Conservation (phyloP, 192 early-diverging fungal genomes). For the Podila minutissima region DNA sequence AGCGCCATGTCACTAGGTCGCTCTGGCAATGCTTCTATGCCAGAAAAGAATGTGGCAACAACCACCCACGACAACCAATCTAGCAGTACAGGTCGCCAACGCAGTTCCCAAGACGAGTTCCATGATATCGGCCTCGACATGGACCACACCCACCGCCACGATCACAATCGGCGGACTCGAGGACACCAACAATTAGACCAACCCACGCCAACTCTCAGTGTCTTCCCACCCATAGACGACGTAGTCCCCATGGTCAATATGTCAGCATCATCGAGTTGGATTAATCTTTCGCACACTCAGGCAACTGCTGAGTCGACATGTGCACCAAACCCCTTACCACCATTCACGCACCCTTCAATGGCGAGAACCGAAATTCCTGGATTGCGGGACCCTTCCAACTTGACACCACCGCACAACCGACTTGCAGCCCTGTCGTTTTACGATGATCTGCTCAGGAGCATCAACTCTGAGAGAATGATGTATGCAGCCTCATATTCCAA, state of each 20-base stretch:
- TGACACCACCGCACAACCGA: not conserved
- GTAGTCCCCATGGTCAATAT: not conserved
- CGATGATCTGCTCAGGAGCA: conserved; percentile 35
- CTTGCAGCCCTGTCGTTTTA: conserved; percentile 24
- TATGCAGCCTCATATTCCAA: conserved; percentile 14
- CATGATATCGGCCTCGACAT: not conserved
- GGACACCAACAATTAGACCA: not conserved
- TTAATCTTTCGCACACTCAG: not conserved
- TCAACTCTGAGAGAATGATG: conserved; percentile 28
- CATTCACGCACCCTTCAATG: conserved; percentile 2
- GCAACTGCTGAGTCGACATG: not conserved
- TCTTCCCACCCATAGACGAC: no score
- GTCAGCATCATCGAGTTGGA: not conserved
- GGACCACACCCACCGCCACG: not conserved
- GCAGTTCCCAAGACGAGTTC: not conserved
- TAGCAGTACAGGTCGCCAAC: not conserved
- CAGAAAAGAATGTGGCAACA: not conserved
- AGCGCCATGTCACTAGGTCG: not conserved
- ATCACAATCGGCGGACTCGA: not conserved
- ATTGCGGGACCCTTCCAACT: not conserved
- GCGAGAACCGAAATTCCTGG: not conserved
- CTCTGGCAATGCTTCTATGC: not conserved
- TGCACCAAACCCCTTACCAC: not conserved
- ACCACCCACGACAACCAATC: not conserved
- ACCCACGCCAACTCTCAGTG: no score